phyloP scores from a whole-genome alignment of 2,329 filamentous ascomycete species.

The Colletotrichum sp. region DNA sequence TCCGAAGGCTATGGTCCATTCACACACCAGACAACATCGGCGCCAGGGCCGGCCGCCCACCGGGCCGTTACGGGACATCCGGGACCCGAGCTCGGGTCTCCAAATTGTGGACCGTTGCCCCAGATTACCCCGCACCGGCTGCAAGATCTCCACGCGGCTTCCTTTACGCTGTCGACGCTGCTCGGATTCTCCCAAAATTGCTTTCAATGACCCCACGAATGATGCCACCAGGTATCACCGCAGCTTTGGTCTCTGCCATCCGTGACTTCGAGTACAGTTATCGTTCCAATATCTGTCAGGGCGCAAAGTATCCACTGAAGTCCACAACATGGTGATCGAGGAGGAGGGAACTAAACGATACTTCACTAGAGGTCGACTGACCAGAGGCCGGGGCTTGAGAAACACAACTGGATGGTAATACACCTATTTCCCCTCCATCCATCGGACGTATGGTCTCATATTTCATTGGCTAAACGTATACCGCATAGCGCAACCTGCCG shows the following conservation, averaged over 20 bases:
- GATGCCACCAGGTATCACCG: not conserved
- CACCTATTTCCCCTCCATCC: not conserved
- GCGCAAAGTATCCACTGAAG: not conserved
- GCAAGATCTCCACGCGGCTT: not conserved
- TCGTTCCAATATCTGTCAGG: not conserved
- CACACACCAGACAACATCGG: not conserved
- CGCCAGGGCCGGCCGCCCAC: not conserved
- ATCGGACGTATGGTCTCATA: not conserved
- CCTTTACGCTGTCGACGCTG: not conserved
- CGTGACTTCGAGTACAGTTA: not conserved
- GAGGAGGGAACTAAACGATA: not conserved
- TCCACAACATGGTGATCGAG: not conserved
- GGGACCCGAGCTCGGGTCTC: not conserved
- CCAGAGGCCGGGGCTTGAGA: conserved; percentile 11
- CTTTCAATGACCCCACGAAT: not conserved
- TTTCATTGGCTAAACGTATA: not conserved
- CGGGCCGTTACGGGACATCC: not conserved
- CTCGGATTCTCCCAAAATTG: not conserved
- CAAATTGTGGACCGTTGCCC: not conserved
- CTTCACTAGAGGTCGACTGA: conserved; percentile 12
- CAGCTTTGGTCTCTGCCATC: not conserved
- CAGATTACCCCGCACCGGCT: not conserved
- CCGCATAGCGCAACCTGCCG: conserved; percentile 8
- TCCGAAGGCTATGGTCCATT: rapidly evolving
- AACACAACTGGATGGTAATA: conserved; percentile 20